phyloP scores from a whole-genome alignment of 805 yeast species.

The Yarrowia sp. region DNA sequence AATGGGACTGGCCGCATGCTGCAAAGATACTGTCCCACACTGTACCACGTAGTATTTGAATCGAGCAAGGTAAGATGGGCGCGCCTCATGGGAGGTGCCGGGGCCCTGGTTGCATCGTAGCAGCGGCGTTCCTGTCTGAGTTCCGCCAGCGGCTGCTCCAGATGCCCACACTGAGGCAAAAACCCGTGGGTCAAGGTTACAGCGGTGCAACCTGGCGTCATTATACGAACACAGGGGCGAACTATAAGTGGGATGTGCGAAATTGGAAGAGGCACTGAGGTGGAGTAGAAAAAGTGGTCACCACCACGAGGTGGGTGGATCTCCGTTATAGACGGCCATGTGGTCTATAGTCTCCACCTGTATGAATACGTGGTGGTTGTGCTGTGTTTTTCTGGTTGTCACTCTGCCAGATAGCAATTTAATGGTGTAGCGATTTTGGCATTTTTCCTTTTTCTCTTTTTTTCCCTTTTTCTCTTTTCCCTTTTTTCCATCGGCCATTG shows the following conservation, averaged over 20 bases:
- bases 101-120: neutral
- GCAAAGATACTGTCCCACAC: neutral
- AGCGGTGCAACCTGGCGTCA: slow-evolving; percentile 15
- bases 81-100: no score
- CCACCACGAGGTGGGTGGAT: no score
- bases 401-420: no score
- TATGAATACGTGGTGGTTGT: neutral
- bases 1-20: neutral
- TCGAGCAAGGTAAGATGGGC: no score
- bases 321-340: no score
- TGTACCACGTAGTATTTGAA: neutral
- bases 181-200: slow-evolving; percentile 9
- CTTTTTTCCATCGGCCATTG: neutral
- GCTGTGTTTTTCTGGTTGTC: neutral
- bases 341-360: no score
- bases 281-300: neutral
- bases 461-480: neutral
- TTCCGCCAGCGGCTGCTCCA: neutral
- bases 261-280: neutral
- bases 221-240: slow-evolving; percentile 25
- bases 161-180: neutral
- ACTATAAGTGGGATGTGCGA: slow-evolving; percentile 12
- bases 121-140: neutral
- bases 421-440: neutral
- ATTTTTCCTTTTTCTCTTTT: neutral